Base-by-base conservation (phyloP, 1,284 basidiomycete genomes). In the Pascua sp. region DNA sequence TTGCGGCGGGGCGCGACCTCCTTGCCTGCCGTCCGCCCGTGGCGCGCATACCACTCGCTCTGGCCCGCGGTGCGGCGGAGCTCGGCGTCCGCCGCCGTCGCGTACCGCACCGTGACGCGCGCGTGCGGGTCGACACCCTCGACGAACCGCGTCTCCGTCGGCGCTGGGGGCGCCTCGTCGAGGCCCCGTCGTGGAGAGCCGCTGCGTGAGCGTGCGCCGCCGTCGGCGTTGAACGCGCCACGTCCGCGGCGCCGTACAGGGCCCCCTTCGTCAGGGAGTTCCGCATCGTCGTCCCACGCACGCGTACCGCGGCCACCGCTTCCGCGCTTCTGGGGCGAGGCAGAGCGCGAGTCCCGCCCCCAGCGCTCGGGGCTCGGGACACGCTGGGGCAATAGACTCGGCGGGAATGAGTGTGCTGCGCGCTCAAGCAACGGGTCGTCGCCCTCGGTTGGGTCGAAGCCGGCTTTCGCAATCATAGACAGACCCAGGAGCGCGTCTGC, bases 381-480 rank as follows among this genome's bases (percentile, higher is more conserved):
- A 13, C 47, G 42, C 5, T 65, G 60, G 11, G 73, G 72, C 1
- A 75, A 64, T 2, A 75, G 63, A 0, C 62, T 64, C 4, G 66
- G 37, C 4, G 73, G 72, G 44, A 75, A 57, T 10, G 65, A 61
- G 58, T 73, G 70, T 8, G 73, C 70, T 0, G 72, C 62, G 18
- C 70, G 65, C 53, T 73, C 68, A 11, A 71, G 56, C n/a, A 74
- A 47, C 9, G 73, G 72, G 55, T 74, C 71, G 60, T 74, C 70
- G 32, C 71, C 71, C 60, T 73, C 71, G 8, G 68, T 59, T 15
- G 72, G 73, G 62, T 74, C 73, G 49, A 76, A 76, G 24, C 72
- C 72, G 11, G 70, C 72, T 63, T 76, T 74, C 38, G 67, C 60
- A 4, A 76, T 63, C 18, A 74, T 56, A 3, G 69, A 65, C 4